These are phyloP conservation scores for Ramaria rubella DNA, from an alignment of 768 basidiomycete species.

Conservation along the genomic window DNA sequence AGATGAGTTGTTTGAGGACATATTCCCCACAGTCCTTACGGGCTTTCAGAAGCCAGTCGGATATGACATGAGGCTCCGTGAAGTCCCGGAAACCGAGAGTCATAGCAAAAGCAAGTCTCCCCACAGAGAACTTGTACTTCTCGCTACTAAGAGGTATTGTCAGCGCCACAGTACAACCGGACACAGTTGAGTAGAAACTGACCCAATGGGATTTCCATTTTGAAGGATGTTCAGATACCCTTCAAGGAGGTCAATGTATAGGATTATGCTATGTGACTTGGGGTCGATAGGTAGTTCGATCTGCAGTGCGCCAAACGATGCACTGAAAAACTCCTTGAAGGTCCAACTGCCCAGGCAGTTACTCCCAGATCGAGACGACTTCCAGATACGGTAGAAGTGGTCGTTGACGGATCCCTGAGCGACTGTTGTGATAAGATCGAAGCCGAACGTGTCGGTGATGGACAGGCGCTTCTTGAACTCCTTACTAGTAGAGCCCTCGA, in stretches of 20 bases:
- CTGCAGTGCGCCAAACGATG: constrained; percentile 19
- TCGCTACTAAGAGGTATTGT: no score
- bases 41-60: constrained; percentile 5
- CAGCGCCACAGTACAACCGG: no score
- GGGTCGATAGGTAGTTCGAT: constrained; percentile 19
- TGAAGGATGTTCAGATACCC: constrained; percentile 18
- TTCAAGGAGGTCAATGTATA: constrained; percentile 19
- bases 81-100: constrained; percentile 19
- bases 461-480: constrained; percentile 14
- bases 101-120: constrained; percentile 26
- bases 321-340: constrained; percentile 15
- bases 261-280: constrained; percentile 14
- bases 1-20: constrained; percentile 17
- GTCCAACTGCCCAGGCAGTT: constrained; percentile 7
- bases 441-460: constrained; percentile 18
- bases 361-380: background rate
- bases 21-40: constrained; percentile 12
- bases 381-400: constrained; percentile 17
- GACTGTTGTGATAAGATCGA: constrained; percentile 23
- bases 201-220: background rate
- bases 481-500: background rate
- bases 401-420: constrained; percentile 24
- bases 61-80: constrained; percentile 9
- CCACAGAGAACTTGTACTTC: constrained; percentile 19
- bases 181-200: background rate